phyloP scores from a whole-genome alignment of 805 yeast species.

The Pichia nanzhaoensis region DNA sequence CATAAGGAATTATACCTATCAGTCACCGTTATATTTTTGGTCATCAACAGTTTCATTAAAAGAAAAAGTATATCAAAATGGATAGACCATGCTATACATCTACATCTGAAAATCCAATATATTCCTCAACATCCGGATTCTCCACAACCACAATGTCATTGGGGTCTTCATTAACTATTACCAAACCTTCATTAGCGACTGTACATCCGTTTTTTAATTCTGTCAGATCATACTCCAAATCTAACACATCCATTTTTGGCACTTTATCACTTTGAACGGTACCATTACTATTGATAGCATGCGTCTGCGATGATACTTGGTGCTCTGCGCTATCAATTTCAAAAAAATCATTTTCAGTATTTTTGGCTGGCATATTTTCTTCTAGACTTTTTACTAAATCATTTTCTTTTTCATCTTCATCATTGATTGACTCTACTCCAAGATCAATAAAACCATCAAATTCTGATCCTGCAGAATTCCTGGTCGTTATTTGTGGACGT shows the following conservation, averaged over 20 bases:
- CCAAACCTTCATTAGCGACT: background rate
- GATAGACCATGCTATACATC: background rate
- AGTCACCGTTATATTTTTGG: too few relatives aligned
- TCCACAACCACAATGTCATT: background rate
- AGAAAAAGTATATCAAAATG: too few relatives aligned
- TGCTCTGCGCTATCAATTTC: background rate
- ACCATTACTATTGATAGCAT: background rate
- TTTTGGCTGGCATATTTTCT: too few relatives aligned
- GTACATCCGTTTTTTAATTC: background rate
- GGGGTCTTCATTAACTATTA: background rate
- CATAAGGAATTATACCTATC: too few relatives aligned
- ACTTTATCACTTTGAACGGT: background rate
- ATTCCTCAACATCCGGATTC: background rate
- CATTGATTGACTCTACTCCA: conserved; percentile 29
- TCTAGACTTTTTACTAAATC: background rate
- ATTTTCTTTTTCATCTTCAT: conserved; percentile 7
- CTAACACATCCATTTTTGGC: background rate
- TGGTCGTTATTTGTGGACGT: conserved; percentile 17
- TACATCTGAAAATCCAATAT: background rate
- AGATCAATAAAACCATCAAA: conserved; percentile 41
- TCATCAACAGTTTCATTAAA: background rate
- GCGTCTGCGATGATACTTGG: background rate
- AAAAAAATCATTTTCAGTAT: background rate
- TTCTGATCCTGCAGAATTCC: conserved; percentile 16
- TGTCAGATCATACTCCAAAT: background rate